Evolutionary conservation across 2,329 filamentous ascomycete species (phyloP), one percentile per base, ranked within the genome.

Genomic region (Lecanicillium sp.): DNA sequence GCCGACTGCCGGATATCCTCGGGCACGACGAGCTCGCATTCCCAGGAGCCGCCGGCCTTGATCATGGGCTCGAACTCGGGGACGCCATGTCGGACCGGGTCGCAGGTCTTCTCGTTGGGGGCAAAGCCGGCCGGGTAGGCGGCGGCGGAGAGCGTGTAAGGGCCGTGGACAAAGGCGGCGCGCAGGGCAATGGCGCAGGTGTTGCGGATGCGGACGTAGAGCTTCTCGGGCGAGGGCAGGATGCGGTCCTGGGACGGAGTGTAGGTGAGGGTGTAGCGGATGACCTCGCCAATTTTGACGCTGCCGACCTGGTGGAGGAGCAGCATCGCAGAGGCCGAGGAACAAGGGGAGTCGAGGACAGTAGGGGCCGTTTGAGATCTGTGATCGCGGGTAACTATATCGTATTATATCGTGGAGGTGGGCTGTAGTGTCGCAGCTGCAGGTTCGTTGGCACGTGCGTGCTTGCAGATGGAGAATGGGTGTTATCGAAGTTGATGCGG

Each of bases 51-150:
- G 24, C 90, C 93, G 8, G 93, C 90, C 72, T 97, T 97, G 62
- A 98, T 78, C 72, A 95, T 91, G 39, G 93, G 91, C 68, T 98
- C 93, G 60, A 93, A 98, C 58, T 95, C 87, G 14, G 93, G 93
- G 1, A 85, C 77, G 39, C 87, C 88, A 69, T 90, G 83, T 44
- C 75, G 74, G 44, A 82, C 78, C 1, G 84, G 77, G 44, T 84
- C 75, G 50, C 83, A 79, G 57, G 86, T 83, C 62, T 88, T 90
- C 55, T 76, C 72, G 67, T 95, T 90, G 2, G 91, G 89, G 59
- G 90, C 78, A 70, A 93, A 97, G 39, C 76, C 80, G 14, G 86
- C 77, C 1, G 91, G 89, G 59, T 94, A 95, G 20, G 90, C 87
- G 44, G 90, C 83, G 41, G 90, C 85, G 59, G 89, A 90, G 30